These are phyloP conservation scores for Aspergillus caelatus DNA, from an alignment of 2,329 filamentous ascomycete species.

Conservation along the genomic window DNA sequence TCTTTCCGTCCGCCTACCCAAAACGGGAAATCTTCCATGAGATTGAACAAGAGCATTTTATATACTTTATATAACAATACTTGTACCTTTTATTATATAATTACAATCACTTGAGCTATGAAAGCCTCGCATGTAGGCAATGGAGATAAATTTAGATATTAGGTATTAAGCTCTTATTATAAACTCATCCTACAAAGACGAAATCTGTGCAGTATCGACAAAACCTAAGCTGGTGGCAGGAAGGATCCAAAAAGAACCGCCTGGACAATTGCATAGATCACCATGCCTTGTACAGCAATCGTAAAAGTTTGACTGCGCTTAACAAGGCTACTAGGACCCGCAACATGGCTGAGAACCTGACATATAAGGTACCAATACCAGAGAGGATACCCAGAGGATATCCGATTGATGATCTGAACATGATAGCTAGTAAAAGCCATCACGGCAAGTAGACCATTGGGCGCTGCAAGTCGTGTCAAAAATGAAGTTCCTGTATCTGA, in stretches of 20 bases:
- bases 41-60: too few relatives aligned
- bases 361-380: constrained; percentile 84
- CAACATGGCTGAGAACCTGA: constrained; percentile 26
- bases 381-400: constrained; percentile 83
- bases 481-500: constrained; percentile 29
- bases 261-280: constrained; percentile 83
- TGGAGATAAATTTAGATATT: neutral
- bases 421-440: constrained; percentile 81
- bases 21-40: too few relatives aligned
- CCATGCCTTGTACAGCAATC: constrained; percentile 65
- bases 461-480: constrained; percentile 64
- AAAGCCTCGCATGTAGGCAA: neutral
- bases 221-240: constrained; percentile 74
- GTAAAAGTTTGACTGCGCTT: constrained; percentile 25
- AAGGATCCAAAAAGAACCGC: constrained; percentile 85
- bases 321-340: constrained; percentile 9
- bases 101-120: neutral
- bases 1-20: neutral
- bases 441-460: constrained; percentile 71
- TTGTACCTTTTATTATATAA: neutral
- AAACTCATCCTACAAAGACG: neutral
- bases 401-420: constrained; percentile 87
- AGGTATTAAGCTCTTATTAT: neutral
- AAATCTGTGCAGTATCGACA: neutral
- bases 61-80: too few relatives aligned